Evolutionary conservation across 2,329 filamentous ascomycete species (phyloP).

Genomic region (Eutypella sp.): DNA sequence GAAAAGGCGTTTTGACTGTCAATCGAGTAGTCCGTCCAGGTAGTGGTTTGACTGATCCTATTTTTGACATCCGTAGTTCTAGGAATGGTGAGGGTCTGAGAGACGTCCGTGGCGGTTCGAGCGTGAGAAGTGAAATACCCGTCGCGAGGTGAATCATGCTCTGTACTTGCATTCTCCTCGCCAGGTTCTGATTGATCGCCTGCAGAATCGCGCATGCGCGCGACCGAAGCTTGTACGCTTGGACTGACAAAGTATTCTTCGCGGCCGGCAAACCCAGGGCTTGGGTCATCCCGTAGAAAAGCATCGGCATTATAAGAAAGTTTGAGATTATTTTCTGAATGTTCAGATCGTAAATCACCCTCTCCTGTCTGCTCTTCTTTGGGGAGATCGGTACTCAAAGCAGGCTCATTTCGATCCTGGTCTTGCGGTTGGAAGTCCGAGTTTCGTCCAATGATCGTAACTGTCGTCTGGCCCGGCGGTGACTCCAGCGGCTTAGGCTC

Average conservation of each 20-base stretch:
- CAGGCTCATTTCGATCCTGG: slow-evolving; percentile 6
- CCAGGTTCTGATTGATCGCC: slow-evolving; percentile 7
- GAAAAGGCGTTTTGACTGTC: slow-evolving; percentile 43
- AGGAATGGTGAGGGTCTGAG: slow-evolving; percentile 44
- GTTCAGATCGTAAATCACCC: slow-evolving; percentile 7
- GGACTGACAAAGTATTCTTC: slow-evolving; percentile 27
- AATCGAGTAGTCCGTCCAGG: slow-evolving; percentile 58
- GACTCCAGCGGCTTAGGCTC: slow-evolving; percentile 36
- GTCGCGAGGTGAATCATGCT: slow-evolving; percentile 17
- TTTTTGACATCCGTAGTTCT: slow-evolving; percentile 37
- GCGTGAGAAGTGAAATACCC: slow-evolving; percentile 23
- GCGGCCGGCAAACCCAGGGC: slow-evolving; percentile 23
- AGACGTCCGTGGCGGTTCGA: slow-evolving; percentile 31
- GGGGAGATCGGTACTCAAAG: slow-evolving; percentile 1
- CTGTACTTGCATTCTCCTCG: slow-evolving; percentile 7
- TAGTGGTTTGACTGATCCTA: slow-evolving; percentile 49
- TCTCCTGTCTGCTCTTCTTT: slow-evolving; percentile 7
- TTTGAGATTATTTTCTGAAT: slow-evolving; percentile 4
- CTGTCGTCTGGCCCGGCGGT: slow-evolving; percentile 39
- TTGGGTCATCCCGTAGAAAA: slow-evolving; percentile 16
- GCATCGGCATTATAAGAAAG: slow-evolving; percentile 6
- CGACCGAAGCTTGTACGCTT: slow-evolving; percentile 18
- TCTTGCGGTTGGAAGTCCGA: slow-evolving; percentile 28
- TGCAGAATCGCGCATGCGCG: slow-evolving; percentile 11
- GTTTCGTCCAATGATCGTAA: slow-evolving; percentile 45